A percentile compares a stretch with the other conserved stretches of the same genome.
Evolutionary conservation across 441 rosid genomes (phyloP).

Genomic region (Euphorbia schlechtendalii): DNA sequence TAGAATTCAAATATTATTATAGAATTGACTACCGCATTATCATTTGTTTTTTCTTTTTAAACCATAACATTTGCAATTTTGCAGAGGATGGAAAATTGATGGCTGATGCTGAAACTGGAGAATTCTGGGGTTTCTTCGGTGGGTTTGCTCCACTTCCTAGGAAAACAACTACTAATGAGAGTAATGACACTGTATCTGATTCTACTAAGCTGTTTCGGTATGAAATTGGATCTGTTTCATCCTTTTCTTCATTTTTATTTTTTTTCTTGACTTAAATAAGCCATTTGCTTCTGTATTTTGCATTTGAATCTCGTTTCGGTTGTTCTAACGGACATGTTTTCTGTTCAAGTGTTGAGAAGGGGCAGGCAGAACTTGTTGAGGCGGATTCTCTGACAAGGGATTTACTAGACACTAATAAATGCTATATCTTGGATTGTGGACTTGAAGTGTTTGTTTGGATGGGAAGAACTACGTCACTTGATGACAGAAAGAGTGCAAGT

Average conservation of each 20-base stretch:
- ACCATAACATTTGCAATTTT: slow-evolving; percentile 33
- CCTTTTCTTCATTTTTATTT: not conserved
- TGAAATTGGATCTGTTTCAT: slow-evolving; percentile 10
- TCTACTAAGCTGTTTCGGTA: slow-evolving; percentile 65
- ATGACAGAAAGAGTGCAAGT: slow-evolving; percentile 81
- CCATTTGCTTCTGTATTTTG: slow-evolving; percentile 8
- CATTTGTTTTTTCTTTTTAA: not conserved
- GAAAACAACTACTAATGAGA: slow-evolving; percentile 53
- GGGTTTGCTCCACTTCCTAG: slow-evolving; percentile 99
- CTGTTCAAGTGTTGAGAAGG: slow-evolving; percentile 74
- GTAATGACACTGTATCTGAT: slow-evolving; percentile 35
- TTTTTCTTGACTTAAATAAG: too few species aligned
- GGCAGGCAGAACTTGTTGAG: slow-evolving; percentile 57
- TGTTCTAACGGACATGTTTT: slow-evolving; percentile 26
- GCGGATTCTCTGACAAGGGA: slow-evolving; percentile 66
- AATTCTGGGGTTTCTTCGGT: slow-evolving; percentile 95
- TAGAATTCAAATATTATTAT: slow-evolving; percentile 17
- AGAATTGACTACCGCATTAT: slow-evolving; percentile 1
- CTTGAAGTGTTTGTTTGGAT: slow-evolving; percentile 87
- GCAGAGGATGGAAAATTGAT: slow-evolving; percentile 93
- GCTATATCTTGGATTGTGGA: slow-evolving; percentile 79
- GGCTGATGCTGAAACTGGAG: slow-evolving; percentile 99
- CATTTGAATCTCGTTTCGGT: slow-evolving; percentile 6
- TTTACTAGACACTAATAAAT: slow-evolving; percentile 65
- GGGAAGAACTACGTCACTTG: slow-evolving; percentile 73